Evolutionary conservation across 2,329 filamentous ascomycete species (phyloP).

Genomic region (Arthroderma sp.): DNA sequence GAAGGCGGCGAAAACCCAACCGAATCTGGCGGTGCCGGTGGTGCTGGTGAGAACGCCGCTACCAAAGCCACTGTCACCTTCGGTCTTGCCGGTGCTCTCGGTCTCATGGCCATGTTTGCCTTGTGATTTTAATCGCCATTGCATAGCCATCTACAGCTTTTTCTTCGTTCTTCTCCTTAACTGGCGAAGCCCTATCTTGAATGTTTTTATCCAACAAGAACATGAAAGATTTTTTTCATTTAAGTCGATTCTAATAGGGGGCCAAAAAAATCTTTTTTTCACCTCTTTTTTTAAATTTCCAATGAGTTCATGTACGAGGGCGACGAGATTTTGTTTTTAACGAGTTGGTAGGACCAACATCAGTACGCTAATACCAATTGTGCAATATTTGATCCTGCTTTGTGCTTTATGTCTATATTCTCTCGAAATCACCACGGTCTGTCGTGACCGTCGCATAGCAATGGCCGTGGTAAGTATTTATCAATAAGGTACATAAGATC

Average conservation of each 20-base stretch:
- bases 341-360: too few relatives aligned
- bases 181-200: not conserved
- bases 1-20: conserved; percentile 2
- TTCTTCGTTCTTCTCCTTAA: not conserved
- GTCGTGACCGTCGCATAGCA: too few relatives aligned
- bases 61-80: not conserved
- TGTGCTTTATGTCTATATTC: too few relatives aligned
- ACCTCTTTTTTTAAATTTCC: not conserved
- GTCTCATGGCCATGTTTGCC: conserved; percentile 5
- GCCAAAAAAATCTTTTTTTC: not conserved
- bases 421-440: too few relatives aligned
- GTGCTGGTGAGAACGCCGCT: conserved; percentile 7
- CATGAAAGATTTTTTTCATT: too few relatives aligned
- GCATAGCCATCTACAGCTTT: not conserved
- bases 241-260: not conserved
- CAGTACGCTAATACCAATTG: too few relatives aligned
- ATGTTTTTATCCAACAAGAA: too few relatives aligned
- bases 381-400: too few relatives aligned
- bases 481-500: too few relatives aligned
- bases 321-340: too few relatives aligned
- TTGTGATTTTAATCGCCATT: conserved; percentile 1
- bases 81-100: conserved; percentile 7
- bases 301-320: not conserved
- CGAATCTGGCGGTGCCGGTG: conserved; percentile 3
- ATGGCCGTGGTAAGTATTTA: too few relatives aligned